Base-by-base conservation (phyloP, 345 rosid genomes). In the Mallotus nudiflorus region DNA sequence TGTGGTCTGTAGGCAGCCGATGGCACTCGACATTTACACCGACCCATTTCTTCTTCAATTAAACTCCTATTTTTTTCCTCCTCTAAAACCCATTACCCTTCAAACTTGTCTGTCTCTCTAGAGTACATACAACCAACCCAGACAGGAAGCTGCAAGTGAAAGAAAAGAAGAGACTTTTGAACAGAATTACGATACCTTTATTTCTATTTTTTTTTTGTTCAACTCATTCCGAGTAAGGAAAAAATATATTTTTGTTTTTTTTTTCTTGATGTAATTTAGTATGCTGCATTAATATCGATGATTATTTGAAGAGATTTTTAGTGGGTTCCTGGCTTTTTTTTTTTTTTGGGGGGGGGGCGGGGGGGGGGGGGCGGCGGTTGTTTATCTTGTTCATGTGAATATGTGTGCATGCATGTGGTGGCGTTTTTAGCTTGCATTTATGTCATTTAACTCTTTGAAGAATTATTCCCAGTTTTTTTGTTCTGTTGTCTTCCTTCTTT, bases 341-440 rank as follows among this genome's bases (percentile, higher is more conserved):
- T 16, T 45, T 62, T n/a, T 20, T 49, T 42, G 46, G 11, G n/a
- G n/a, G n/a, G n/a, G n/a, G n/a, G n/a, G n/a, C n/a, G n/a, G n/a
- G n/a, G n/a, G n/a, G n/a, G n/a, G n/a, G n/a, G n/a, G n/a, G n/a
- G n/a, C n/a, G n/a, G n/a, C n/a, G n/a, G n/a, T 44, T 31, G 35
- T 24, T 40, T 51, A 35, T 24, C 49, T 35, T 58, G 59, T 62
- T 46, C 6, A 35, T 59, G 12, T 15, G 11, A 29, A n/a, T 59
- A n/a, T 37, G 11, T 63, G 33, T 71, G 73, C 83, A 81, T 81
- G 82, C 82, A 76, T 62, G 73, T 57, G 22, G 10, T 68, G 53
- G 11, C 46, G 65, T 25, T 68, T 77, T 46, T 28, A 27, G 14
- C 9, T 39, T n/a, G 33, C 71, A 27, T 69, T 62, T 63, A 4